Percentiles rank a stretch among this genome's conserved stretches.
Evolutionary conservation across 1,139 yeast genomes (phyloP).

Genomic region (Debaryomyces fabryi): DNA sequence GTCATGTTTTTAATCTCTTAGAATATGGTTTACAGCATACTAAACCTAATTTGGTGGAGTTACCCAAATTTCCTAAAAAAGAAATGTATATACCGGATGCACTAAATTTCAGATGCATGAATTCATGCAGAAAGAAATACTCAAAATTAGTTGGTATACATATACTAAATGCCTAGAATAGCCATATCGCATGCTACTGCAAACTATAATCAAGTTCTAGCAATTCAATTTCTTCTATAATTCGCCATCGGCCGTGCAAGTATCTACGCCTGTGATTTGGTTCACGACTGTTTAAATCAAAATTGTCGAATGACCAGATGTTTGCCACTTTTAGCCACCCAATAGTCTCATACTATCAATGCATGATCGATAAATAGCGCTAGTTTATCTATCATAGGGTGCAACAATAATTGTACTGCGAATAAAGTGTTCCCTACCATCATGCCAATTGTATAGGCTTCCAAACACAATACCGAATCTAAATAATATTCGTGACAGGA

Average conservation of each 20-base stretch:
- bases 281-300: neutral
- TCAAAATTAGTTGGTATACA: neutral
- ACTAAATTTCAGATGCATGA: neutral
- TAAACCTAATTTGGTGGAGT: neutral
- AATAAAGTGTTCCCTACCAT: neutral
- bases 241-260: neutral
- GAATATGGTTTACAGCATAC: neutral
- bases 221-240: neutral
- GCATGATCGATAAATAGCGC: neutral
- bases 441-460: neutral
- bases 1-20: neutral
- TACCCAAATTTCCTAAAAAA: neutral
- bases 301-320: neutral
- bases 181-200: neutral
- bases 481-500: neutral
- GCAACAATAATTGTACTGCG: neutral
- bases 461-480: slow-evolving; percentile 1
- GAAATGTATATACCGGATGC: neutral
- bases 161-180: neutral
- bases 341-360: neutral
- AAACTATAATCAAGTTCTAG: neutral
- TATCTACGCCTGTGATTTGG: neutral
- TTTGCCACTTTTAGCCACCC: neutral
- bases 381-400: neutral
- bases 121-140: neutral